phyloP scores from a whole-genome alignment of 305 asterid species.

The Ilex paraguariensis region DNA sequence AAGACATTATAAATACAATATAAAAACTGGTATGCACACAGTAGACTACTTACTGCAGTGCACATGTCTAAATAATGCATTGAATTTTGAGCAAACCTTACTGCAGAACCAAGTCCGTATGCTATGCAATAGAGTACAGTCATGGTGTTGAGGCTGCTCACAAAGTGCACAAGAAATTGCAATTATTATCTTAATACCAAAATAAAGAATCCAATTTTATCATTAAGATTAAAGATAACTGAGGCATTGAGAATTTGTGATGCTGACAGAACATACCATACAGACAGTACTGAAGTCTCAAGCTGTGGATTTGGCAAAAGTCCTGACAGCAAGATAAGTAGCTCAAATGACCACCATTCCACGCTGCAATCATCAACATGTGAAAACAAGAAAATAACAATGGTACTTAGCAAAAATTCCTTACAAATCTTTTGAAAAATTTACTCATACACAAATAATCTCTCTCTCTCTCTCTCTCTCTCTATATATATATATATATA shows the following conservation, averaged over 20 bases:
- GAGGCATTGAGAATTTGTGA: neutral
- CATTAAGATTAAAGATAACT: too few species aligned
- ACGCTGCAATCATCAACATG: slow-evolving; percentile 27
- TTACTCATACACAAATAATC: too few species aligned
- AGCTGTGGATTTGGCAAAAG: slow-evolving; percentile 67
- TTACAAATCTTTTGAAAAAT: too few species aligned
- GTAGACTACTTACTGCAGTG: too few species aligned
- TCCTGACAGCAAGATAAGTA: slow-evolving; percentile 58
- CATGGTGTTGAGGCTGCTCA: slow-evolving; percentile 53
- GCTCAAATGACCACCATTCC: slow-evolving; percentile 79
- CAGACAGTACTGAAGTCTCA: slow-evolving; percentile 65
- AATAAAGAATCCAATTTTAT: too few species aligned
- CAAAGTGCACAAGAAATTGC: slow-evolving; percentile 5
- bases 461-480: too few species aligned
- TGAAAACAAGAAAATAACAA: neutral
- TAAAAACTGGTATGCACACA: too few species aligned
- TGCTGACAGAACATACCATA: slow-evolving; percentile 40
- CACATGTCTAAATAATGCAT: neutral
- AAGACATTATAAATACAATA: too few species aligned
- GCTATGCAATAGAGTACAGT: slow-evolving; percentile 62
- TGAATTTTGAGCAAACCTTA: slow-evolving; percentile 37
- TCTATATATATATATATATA: too few species aligned
- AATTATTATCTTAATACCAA: too few species aligned
- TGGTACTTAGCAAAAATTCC: too few species aligned
- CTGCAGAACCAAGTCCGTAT: slow-evolving; percentile 64